A percentile compares a stretch with the other conserved stretches of the same genome.
Evolutionary conservation across 345 rosid genomes (phyloP).

Genomic region (Eucalyptus melliodora): DNA sequence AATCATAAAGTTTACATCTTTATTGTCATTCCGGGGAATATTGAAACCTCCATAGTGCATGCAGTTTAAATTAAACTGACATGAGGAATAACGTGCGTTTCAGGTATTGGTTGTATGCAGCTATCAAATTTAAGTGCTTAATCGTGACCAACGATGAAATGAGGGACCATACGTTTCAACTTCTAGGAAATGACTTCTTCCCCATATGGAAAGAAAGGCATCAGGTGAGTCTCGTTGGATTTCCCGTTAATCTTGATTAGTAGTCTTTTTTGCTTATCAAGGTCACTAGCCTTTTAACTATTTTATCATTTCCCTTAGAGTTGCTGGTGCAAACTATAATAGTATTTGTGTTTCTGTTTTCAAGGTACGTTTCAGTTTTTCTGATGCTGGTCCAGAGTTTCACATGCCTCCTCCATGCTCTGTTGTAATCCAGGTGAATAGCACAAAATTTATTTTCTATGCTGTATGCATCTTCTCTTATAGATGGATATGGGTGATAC

Average conservation of each 20-base stretch:
- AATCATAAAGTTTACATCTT: not conserved
- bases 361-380: slow-evolving; percentile 47
- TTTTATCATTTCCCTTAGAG: not conserved
- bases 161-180: slow-evolving; percentile 75
- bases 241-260: not conserved
- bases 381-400: slow-evolving; percentile 36
- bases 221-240: slow-evolving; percentile 21
- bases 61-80: not conserved
- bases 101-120: slow-evolving; percentile 89
- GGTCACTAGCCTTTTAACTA: not conserved
- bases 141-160: slow-evolving; percentile 71
- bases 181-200: slow-evolving; percentile 62
- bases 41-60: not conserved
- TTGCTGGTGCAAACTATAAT: not conserved
- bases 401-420: slow-evolving; percentile 59
- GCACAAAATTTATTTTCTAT: not conserved
- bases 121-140: slow-evolving; percentile 53
- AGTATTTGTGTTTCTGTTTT: not conserved
- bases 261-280: not conserved
- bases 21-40: not conserved
- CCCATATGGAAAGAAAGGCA: slow-evolving; percentile 80
- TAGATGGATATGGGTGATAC: not conserved
- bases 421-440: slow-evolving; percentile 46
- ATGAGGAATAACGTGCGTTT: slow-evolving; percentile 12
- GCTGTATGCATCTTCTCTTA: not conserved